phyloP scores from a whole-genome alignment of 1,139 yeast species.

The Hanseniaspora gamundiae region DNA sequence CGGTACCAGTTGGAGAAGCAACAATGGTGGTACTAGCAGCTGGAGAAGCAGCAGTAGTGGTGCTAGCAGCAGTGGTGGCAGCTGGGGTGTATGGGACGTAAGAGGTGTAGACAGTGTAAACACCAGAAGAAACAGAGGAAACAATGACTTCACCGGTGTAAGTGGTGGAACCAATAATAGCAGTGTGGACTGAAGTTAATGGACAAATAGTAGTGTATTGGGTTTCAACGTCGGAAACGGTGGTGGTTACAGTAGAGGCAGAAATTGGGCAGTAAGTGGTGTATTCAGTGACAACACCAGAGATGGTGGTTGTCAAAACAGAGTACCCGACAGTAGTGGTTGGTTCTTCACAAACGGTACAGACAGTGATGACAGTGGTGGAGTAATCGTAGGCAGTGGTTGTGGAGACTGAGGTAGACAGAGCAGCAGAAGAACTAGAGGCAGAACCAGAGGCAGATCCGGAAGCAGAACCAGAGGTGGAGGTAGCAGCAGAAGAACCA shows the following conservation, averaged over 20 bases:
- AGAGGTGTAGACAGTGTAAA: constrained; percentile 6
- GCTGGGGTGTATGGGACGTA: constrained; percentile 7
- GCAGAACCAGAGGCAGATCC: not conserved
- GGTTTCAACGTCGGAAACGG: constrained; percentile 8
- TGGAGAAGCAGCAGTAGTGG: constrained; percentile 4
- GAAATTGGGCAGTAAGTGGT: constrained; percentile 12
- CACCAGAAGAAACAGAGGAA: constrained; percentile 10
- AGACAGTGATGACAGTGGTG: constrained; percentile 11
- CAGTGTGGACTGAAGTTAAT: constrained; percentile 1
- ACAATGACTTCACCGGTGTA: constrained; percentile 14
- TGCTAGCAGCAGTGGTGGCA: constrained; percentile 8
- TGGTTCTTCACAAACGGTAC: constrained; percentile 10
- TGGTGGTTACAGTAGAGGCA: constrained; percentile 9
- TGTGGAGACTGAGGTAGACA: not conserved
- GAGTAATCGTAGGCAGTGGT: constrained; percentile 7
- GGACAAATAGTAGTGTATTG: constrained; percentile 9
- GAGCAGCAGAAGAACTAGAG: not conserved
- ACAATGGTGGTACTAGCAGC: constrained; percentile 7
- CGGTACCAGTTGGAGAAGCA: constrained; percentile 8
- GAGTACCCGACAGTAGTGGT: constrained; percentile 12
- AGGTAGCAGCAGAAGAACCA: constrained; percentile 2
- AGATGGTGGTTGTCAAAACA: constrained; percentile 9
- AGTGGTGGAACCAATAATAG: constrained; percentile 7
- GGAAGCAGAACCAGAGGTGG: constrained; percentile 2
- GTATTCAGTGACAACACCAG: constrained; percentile 11